A percentile compares a stretch with the other conserved stretches of the same genome.
These are phyloP conservation scores for Ogataea corticis DNA, from an alignment of 805 yeast species.

Conservation along the genomic window DNA sequence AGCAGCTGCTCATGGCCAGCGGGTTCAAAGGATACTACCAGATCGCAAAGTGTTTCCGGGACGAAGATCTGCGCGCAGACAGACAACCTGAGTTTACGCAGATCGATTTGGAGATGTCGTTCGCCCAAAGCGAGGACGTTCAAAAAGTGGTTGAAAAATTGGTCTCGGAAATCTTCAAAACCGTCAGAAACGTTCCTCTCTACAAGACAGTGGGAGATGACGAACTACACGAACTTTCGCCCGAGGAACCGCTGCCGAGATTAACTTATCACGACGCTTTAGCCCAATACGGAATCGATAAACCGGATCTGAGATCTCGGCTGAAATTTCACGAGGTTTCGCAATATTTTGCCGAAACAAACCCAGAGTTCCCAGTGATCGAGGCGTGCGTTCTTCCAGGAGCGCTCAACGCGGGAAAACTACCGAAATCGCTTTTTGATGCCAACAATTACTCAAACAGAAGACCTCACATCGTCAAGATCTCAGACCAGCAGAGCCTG, in stretches of 20 bases:
- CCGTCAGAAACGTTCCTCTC: slow-evolving; percentile 41
- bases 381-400: slow-evolving; percentile 69
- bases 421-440: slow-evolving; percentile 40
- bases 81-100: slow-evolving; percentile 98
- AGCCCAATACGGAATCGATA: slow-evolving; percentile 81
- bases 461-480: slow-evolving; percentile 57
- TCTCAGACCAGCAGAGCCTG: slow-evolving; percentile 42
- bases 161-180: slow-evolving; percentile 56
- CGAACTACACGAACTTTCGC: slow-evolving; percentile 29
- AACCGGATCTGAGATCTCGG: slow-evolving; percentile 81
- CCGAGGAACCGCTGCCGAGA: slow-evolving; percentile 29
- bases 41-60: slow-evolving; percentile 91
- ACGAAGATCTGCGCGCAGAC: slow-evolving; percentile 91
- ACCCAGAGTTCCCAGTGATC: slow-evolving; percentile 59
- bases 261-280: slow-evolving; percentile 71
- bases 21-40: slow-evolving; percentile 88
- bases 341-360: slow-evolving; percentile 35
- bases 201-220: slow-evolving; percentile 36
- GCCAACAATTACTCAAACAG: slow-evolving; percentile 51
- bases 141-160: slow-evolving; percentile 60
- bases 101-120: slow-evolving; percentile 92
- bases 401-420: slow-evolving; percentile 40
- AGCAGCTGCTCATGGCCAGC: slow-evolving; percentile 91
- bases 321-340: slow-evolving; percentile 53
- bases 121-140: slow-evolving; percentile 69